Conservation (phyloP, 139 green algal genomes). For the Asterochloris sp. region DNA sequence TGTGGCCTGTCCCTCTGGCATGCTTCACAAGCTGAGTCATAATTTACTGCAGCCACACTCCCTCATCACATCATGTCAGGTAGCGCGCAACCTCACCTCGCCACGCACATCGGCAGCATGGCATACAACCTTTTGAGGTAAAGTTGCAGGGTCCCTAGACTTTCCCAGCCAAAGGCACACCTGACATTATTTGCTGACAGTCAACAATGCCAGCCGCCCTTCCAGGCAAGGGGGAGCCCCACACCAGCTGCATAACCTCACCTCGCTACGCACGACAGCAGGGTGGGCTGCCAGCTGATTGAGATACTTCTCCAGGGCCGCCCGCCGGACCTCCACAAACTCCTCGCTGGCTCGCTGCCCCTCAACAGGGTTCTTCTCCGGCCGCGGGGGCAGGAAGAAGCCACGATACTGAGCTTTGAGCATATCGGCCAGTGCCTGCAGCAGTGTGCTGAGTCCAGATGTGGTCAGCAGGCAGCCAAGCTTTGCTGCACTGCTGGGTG, state of each 20-base stretch:
- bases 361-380: constrained; percentile 86
- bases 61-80: too few species aligned
- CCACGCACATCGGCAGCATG: too few species aligned
- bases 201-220: too few species aligned
- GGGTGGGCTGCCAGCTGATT: constrained; percentile 75
- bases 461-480: neutral
- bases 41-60: too few species aligned
- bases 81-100: too few species aligned
- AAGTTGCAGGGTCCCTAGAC: too few species aligned
- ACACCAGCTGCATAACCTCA: neutral
- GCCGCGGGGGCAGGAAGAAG: constrained; percentile 88
- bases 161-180: neutral
- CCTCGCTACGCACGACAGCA: constrained; percentile 35
- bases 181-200: too few species aligned
- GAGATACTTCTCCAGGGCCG: constrained; percentile 83
- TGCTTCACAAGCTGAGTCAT: too few species aligned
- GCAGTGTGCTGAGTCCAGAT: neutral
- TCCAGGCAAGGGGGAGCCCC: too few species aligned
- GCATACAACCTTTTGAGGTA: too few species aligned
- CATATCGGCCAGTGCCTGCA: constrained; percentile 62
- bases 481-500: neutral
- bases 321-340: constrained; percentile 79
- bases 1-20: too few species aligned
- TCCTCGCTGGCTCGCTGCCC: constrained; percentile 39
- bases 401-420: constrained; percentile 70